phyloP scores from a whole-genome alignment of 306 rosid species.

The Casuarina equisetifolia region DNA sequence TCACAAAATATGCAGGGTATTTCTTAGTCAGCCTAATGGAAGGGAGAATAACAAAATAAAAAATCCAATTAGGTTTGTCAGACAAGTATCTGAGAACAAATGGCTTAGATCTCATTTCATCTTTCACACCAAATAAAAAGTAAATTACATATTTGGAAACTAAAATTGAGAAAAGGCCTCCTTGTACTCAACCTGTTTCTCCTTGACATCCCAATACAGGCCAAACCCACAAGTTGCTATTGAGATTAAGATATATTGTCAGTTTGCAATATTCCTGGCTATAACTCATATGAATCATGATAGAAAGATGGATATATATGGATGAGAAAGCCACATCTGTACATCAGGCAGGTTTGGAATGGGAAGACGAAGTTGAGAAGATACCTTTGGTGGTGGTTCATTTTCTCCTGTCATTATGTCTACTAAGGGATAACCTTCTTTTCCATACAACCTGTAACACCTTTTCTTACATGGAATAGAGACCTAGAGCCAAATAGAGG shows the following conservation, averaged over 20 bases:
- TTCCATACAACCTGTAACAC: conserved; percentile 79
- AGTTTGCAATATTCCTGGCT: not conserved
- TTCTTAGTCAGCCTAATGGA: not conserved
- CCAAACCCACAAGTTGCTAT: conserved; percentile 1
- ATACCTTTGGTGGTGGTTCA: conserved; percentile 95
- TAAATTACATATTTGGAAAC: not conserved
- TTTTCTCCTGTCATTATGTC: conserved; percentile 95
- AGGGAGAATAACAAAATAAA: not conserved
- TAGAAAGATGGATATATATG: not conserved
- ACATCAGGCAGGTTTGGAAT: not conserved
- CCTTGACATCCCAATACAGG: not conserved
- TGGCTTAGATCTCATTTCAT: not conserved
- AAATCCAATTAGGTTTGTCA: not conserved
- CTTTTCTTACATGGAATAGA: conserved; percentile 96
- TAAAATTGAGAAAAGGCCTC: not conserved
- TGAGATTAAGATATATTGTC: conserved; percentile 1
- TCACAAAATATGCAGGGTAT: not conserved
- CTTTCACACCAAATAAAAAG: not conserved
- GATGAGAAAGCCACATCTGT: not conserved
- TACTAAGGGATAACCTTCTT: conserved; percentile 91
- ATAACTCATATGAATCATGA: not conserved
- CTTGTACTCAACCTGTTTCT: not conserved
- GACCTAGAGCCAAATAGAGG: conserved; percentile 56
- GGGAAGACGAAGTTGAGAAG: conserved; percentile 18
- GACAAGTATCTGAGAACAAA: not conserved